Evolutionary conservation across 164 flowering plant genomes (phyloP), one percentile per base, ranked within the genome.

Genomic region (Saururus chinensis): DNA sequence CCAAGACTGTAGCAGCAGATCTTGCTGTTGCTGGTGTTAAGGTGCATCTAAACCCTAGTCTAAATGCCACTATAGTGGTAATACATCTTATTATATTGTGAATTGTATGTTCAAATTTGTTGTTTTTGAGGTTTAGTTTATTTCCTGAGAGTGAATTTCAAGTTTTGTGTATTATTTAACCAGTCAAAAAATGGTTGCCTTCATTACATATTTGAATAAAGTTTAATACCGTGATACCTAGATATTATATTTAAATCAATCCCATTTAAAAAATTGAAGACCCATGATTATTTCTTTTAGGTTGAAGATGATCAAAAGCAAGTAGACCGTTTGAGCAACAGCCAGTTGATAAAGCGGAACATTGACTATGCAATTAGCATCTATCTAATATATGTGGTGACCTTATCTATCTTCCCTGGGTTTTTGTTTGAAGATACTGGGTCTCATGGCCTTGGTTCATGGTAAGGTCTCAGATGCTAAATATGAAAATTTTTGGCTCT

Each of bases 401-500:
- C 90, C 1, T 64, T 90, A 61, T 84, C 95, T 0, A 84, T 90
- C 53, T 86, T 87, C 71, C 90, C 92, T 21, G 95, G 97, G 40
- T 90, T 87, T 72, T 74, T 87, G 60, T 74, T 76, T 13, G 97
- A 89, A 67, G 86, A 89, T 64, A 85, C 92, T 22, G 97, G 95
- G 45, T 56, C 75, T 19, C 95, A 90, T 68, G 70, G 82, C 63
- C 70, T 90, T 54, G 90, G 95, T 5, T 52, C 72, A 60, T 90
- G 97, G 97, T 89, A 66, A 63, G 70, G 64, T 1, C 57, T 58
- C 49, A 30, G 52, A 59, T 19, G 9, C 19, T 24, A 26, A 16
- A 45, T 54, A 23, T 1, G 58, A 13, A 7, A 17, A 14, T 42
- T 40, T 23, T 40, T 40, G 11, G 13, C 45, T 3, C 26, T 48